These are phyloP conservation scores for Suhomyces kunorum DNA, from an alignment of 1,139 yeast species.

Conservation along the genomic window DNA sequence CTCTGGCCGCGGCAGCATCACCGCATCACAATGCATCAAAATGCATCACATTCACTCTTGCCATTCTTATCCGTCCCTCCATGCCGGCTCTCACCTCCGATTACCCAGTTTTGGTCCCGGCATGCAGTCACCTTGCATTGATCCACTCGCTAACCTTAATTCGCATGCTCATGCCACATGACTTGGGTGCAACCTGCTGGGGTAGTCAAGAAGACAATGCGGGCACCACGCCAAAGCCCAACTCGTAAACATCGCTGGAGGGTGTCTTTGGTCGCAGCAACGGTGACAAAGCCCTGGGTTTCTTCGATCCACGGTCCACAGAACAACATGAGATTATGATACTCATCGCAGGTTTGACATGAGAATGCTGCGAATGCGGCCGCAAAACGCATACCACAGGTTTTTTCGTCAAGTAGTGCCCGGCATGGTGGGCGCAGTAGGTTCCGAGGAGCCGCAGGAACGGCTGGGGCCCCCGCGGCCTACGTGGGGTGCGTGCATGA, in stretches of 20 bases:
- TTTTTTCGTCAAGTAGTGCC: too few relatives aligned
- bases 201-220: conserved; percentile 3
- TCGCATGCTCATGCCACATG: too few relatives aligned
- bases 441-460: too few relatives aligned
- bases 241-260: too few relatives aligned
- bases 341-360: conserved; percentile 1
- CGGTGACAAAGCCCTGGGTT: neutral
- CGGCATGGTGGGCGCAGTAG: too few relatives aligned
- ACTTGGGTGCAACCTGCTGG: neutral
- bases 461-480: too few relatives aligned
- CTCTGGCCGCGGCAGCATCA: too few relatives aligned
- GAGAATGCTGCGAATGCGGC: conserved; percentile 2
- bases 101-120: neutral
- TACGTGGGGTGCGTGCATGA: neutral
- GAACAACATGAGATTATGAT: conserved; percentile 1
- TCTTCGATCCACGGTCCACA: conserved; percentile 4
- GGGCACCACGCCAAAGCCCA: neutral
- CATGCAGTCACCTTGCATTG: conserved; percentile 1
- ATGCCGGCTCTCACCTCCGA: neutral
- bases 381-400: too few relatives aligned
- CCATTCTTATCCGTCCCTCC: neutral
- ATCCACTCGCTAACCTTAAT: conserved; percentile 1
- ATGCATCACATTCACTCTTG: too few relatives aligned
- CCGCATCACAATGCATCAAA: too few relatives aligned
- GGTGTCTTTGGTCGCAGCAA: too few relatives aligned